Conservation (phyloP, 208 protist genomes). For the Trypanosoma brucei region DNA sequence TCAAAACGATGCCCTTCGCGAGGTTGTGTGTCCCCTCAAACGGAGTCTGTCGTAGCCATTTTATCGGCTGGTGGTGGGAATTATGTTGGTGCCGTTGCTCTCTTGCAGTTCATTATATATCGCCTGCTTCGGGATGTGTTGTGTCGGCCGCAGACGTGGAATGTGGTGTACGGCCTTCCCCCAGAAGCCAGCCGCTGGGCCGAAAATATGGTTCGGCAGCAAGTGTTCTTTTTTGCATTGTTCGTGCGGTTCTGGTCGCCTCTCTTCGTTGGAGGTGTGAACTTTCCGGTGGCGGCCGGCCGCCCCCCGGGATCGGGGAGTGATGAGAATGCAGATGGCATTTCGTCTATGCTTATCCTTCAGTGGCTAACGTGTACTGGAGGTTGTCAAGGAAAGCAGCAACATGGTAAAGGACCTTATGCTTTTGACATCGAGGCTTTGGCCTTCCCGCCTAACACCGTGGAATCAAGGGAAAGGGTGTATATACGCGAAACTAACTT, state of each 20-base stretch:
- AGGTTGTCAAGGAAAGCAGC: not conserved
- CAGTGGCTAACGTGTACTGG: conserved; percentile 70
- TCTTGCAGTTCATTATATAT: conserved; percentile 75
- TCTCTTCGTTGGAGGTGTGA: conserved; percentile 52
- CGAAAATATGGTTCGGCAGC: conserved; percentile 59
- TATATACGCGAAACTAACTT: too few relatives aligned
- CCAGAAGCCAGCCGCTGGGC: conserved; percentile 38
- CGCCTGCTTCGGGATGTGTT: conserved; percentile 71
- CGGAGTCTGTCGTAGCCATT: conserved; percentile 50
- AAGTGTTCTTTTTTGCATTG: conserved; percentile 81
- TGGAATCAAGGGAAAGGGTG: conserved; percentile 11
- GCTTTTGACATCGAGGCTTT: conserved; percentile 16
- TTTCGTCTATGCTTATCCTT: conserved; percentile 47
- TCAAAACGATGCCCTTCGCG: conserved; percentile 12
- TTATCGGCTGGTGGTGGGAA: conserved; percentile 70
- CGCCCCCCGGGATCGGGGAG: conserved; percentile 1
- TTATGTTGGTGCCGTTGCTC: conserved; percentile 59
- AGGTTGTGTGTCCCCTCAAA: conserved; percentile 64
- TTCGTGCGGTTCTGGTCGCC: conserved; percentile 74
- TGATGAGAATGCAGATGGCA: conserved; percentile 28
- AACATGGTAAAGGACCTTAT: not conserved
- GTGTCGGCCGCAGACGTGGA: conserved; percentile 62
- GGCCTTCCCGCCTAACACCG: conserved; percentile 8
- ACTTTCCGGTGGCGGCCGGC: not conserved
- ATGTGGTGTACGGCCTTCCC: conserved; percentile 45